Conservation (phyloP, 202 grass and related monocot species). For the Setaria viridis region DNA sequence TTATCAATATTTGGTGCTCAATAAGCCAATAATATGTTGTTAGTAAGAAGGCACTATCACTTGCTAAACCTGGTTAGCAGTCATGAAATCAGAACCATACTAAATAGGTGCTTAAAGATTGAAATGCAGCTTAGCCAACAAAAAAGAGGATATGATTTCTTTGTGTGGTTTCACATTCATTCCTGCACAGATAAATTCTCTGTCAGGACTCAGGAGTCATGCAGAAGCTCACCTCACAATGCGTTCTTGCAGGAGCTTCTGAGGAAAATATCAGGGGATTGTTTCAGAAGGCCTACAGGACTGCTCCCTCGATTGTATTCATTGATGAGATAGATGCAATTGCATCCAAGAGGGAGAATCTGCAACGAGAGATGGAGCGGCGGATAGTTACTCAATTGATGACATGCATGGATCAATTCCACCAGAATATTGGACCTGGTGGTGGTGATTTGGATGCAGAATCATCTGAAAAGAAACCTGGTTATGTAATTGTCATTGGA, state of each 20-base stretch:
- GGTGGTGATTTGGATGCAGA: conserved; percentile 43
- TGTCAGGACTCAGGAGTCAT: background rate
- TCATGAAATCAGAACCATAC: background rate
- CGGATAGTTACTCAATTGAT: conserved; percentile 91
- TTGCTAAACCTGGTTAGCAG: background rate
- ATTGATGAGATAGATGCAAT: conserved; percentile 98
- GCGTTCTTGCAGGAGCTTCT: conserved; percentile 68
- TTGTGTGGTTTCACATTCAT: background rate
- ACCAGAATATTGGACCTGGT: conserved; percentile 54
- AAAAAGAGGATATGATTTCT: background rate
- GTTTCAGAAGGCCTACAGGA: conserved; percentile 86
- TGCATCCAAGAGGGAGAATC: conserved; percentile 93
- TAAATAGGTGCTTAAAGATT: background rate
- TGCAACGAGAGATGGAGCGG: conserved; percentile 84
- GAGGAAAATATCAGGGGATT: conserved; percentile 89
- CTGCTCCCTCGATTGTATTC: conserved; percentile 92
- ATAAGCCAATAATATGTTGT: background rate
- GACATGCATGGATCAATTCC: conserved; percentile 96
- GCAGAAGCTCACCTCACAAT: background rate
- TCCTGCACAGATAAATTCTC: background rate
- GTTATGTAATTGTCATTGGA: conserved; percentile 94
- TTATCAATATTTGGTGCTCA: background rate
- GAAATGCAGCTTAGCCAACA: background rate
- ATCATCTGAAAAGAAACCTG: conserved; percentile 73
- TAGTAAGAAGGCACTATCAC: background rate